Evolutionary conservation across 768 basidiomycete species (phyloP), one percentile per base, ranked within the genome.

Genomic region (Rhodotorula babjevae): DNA sequence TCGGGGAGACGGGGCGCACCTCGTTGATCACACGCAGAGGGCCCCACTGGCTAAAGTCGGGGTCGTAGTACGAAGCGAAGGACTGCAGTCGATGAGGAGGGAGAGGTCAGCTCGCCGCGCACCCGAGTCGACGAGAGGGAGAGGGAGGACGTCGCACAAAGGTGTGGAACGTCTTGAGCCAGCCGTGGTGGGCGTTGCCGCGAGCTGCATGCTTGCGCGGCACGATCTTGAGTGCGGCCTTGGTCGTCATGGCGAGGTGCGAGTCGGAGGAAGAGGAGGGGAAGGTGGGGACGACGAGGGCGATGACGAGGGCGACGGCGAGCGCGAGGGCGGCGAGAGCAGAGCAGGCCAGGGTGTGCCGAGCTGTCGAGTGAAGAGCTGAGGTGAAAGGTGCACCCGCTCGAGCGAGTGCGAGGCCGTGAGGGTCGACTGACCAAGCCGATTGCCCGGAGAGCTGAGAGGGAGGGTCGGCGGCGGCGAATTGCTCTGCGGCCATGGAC

Each of bases 1-100:
- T 29, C 8, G 33, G 18, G 25, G n/a, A n/a, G 19, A 9, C 2
- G 31, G 7, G 33, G 46, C 60, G 14, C 42, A 72, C 71, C 70
- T 96, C 93, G 82, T 96, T 96, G 81, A 97, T 88, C 49, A 97
- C 91, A 16, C 93, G 87, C 2, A 97, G 85, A 25, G 86, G 77
- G 3, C 93, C 91, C 74, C 87, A 94, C 3, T 83, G 81, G 58
- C 87, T 83, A 25, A 63, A 87, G 2, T 82, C 65, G 15, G 79
- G 73, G 59, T 89, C 88, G 53, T 86, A 84, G 79, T 92, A 95
- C 77, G 85, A 87, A 47, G 78, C 78, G 60, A 77, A 77, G 33
- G 80, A 69, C 70, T 79, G 76, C 36, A 25, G 36, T 3, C n/a
- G 12, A 36, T 33, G 3, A 15, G 14, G 18, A 14, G 18, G 44